Conservation (phyloP, 2,329 filamentous ascomycete species). For the Pestalotiopsis sp. region DNA sequence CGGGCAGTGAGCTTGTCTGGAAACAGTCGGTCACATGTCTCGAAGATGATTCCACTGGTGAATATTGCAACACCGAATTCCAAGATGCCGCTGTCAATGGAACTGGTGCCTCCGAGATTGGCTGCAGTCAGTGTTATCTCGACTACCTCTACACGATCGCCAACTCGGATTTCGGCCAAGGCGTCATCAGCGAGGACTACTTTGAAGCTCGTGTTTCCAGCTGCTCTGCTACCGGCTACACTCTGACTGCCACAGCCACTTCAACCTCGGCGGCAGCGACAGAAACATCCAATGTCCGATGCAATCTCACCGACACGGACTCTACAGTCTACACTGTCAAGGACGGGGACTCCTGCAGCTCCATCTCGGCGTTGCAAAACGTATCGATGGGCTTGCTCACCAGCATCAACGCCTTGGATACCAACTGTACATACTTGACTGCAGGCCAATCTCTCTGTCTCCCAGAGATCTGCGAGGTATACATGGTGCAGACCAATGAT, state of each 20-base stretch:
- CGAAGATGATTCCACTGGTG: not conserved
- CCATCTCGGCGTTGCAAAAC: not conserved
- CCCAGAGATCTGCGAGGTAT: not conserved
- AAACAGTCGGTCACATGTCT: not conserved
- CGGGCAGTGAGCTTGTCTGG: not conserved
- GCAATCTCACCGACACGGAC: not conserved
- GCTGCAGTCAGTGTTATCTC: constrained; percentile 1
- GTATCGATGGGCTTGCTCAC: not conserved
- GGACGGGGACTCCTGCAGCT: not conserved
- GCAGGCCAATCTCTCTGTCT: not conserved
- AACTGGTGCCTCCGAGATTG: not conserved
- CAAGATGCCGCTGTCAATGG: constrained; percentile 1
- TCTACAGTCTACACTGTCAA: not conserved
- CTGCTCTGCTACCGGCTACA: not conserved
- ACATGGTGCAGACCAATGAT: constrained; percentile 19
- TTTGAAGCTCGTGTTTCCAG: not conserved
- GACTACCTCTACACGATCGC: constrained; percentile 1
- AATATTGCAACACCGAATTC: constrained; percentile 2
- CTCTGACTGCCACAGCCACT: not conserved
- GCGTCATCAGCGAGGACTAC: not conserved
- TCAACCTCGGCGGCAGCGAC: not conserved
- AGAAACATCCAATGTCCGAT: not conserved
- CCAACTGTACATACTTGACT: constrained; percentile 8
- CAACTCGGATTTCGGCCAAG: not conserved
- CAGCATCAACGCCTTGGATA: constrained; percentile 14